Evolutionary conservation across 495 filamentous ascomycete genomes (phyloP).

Genomic region (Penicillium angulare): DNA sequence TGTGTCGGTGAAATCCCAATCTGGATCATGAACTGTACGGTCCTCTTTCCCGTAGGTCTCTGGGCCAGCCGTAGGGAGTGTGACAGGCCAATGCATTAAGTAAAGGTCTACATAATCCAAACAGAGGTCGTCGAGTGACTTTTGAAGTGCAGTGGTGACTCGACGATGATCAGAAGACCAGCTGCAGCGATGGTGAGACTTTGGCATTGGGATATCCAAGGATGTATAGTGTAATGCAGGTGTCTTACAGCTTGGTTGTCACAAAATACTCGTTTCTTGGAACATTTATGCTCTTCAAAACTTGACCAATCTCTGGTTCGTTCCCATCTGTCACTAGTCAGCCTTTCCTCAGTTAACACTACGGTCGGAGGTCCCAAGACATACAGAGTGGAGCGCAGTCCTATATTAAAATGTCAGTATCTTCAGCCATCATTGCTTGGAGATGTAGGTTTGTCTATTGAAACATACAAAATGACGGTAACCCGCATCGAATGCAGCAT

Average conservation of each 20-base stretch:
- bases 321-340: slow-evolving; percentile 32
- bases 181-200: no score
- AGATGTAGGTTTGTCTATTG: slow-evolving; percentile 3
- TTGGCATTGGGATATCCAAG: no score
- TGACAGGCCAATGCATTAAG: slow-evolving; percentile 63
- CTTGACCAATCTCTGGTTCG: slow-evolving; percentile 48
- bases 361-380: background rate
- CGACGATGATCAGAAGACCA: slow-evolving; percentile 41
- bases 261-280: slow-evolving; percentile 56
- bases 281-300: slow-evolving; percentile 48
- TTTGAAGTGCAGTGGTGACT: slow-evolving; percentile 50
- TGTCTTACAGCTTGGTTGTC: slow-evolving; percentile 58
- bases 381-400: slow-evolving; percentile 22
- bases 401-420: background rate
- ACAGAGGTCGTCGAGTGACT: slow-evolving; percentile 57
- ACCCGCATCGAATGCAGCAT: slow-evolving; percentile 43
- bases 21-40: slow-evolving; percentile 41
- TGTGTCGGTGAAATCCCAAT: slow-evolving; percentile 45
- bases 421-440: background rate
- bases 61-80: slow-evolving; percentile 50
- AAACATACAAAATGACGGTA: slow-evolving; percentile 54
- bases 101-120: slow-evolving; percentile 66
- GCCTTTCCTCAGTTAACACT: slow-evolving; percentile 3
- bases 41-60: slow-evolving; percentile 33
- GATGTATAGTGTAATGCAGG: no score